A percentile compares a stretch with the other conserved stretches of the same genome.
phyloP scores from a whole-genome alignment of 306 rosid species.

The Prosopis cineraria region DNA sequence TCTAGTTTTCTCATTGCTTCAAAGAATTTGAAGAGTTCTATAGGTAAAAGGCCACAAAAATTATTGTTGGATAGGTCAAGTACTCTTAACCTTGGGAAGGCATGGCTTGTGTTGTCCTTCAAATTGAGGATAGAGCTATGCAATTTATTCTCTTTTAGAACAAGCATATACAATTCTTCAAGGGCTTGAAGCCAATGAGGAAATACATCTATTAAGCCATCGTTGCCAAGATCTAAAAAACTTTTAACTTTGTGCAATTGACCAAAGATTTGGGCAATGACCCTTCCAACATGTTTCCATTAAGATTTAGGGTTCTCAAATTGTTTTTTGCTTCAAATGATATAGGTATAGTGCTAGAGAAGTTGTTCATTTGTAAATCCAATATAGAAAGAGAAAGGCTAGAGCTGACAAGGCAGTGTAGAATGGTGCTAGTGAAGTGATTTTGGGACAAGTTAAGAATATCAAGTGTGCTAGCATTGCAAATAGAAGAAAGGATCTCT shows the following conservation, averaged over 20 bases:
- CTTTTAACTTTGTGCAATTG: background rate
- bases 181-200: background rate
- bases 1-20: background rate
- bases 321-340: no score
- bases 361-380: background rate
- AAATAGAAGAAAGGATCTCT: background rate
- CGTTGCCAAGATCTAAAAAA: background rate
- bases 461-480: background rate
- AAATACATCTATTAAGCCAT: background rate
- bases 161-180: background rate
- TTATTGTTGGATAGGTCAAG: background rate
- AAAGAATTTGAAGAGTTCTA: background rate
- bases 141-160: background rate
- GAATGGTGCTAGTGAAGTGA: no score
- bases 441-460: no score
- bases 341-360: background rate
- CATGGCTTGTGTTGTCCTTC: background rate
- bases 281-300: background rate
- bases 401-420: background rate
- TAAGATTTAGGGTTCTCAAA: no score
- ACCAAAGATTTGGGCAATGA: background rate
- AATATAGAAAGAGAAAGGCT: background rate
- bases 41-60: background rate
- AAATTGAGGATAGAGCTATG: background rate
- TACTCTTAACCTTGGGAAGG: background rate